These are phyloP conservation scores for Coniochaeta sp. DNA, from an alignment of 2,329 filamentous ascomycete genomes.

Conservation along the genomic window DNA sequence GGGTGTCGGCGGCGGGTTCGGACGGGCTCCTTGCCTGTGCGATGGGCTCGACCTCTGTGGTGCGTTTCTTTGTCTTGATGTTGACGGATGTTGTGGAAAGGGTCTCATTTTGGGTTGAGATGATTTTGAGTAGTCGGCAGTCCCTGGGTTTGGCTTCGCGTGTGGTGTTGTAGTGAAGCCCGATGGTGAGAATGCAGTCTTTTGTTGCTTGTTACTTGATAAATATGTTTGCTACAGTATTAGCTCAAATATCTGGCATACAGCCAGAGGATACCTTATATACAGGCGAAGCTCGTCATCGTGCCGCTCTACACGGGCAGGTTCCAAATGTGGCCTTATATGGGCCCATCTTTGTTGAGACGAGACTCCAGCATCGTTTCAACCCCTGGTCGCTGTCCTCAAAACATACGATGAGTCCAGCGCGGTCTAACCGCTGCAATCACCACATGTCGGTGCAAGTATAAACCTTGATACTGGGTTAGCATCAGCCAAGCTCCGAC, in stretches of 20 bases:
- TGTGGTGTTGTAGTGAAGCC: background rate
- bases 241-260: background rate
- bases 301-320: background rate
- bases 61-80: background rate
- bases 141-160: background rate
- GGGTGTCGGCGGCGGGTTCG: background rate
- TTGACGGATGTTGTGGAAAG: background rate
- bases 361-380: background rate
- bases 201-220: background rate
- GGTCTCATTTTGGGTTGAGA: background rate
- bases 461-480: too few species aligned
- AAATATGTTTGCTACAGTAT: background rate
- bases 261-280: background rate
- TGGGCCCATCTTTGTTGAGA: background rate
- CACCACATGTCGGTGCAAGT: too few species aligned
- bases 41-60: background rate
- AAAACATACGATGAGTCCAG: background rate
- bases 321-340: background rate
- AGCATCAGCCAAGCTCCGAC: too few species aligned
- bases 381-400: background rate
- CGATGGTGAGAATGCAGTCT: background rate
- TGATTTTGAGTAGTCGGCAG: background rate
- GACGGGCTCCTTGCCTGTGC: background rate
- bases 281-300: background rate
- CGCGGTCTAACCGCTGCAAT: background rate